Evolutionary conservation across 495 filamentous ascomycete genomes (phyloP).

Genomic region (Annulohypoxylon moriforme): DNA sequence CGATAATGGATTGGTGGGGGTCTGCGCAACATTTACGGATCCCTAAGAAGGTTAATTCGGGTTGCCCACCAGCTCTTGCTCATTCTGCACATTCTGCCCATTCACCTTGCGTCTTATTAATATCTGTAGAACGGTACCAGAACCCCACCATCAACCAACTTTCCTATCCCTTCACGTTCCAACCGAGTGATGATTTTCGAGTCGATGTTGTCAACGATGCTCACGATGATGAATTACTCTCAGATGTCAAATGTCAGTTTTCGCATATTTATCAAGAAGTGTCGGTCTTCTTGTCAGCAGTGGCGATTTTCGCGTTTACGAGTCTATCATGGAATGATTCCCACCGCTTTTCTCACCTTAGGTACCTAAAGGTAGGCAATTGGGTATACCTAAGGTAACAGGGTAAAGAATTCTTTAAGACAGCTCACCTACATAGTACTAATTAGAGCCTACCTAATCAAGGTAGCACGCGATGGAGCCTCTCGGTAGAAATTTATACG

Average conservation of each 20-base stretch:
- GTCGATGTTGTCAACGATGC: slow-evolving; percentile 17
- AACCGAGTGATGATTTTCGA: slow-evolving; percentile 3
- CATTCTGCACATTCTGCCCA: background rate
- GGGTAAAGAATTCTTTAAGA: background rate
- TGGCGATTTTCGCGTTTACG: background rate
- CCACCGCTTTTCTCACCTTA: background rate
- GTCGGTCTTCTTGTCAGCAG: background rate
- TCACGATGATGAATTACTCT: slow-evolving; percentile 26
- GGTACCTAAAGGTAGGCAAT: background rate
- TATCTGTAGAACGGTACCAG: slow-evolving; percentile 5
- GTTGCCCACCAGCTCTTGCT: background rate
- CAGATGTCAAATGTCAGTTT: background rate
- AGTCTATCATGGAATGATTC: background rate
- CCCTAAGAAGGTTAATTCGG: background rate
- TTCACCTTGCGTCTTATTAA: slow-evolving; percentile 22
- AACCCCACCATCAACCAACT: slow-evolving; percentile 23
- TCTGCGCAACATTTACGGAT: slow-evolving; percentile 34
- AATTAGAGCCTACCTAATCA: slow-evolving; percentile 17
- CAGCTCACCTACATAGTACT: background rate
- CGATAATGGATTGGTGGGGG: slow-evolving; percentile 22
- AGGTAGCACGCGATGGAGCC: slow-evolving; percentile 24
- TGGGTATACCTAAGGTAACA: background rate
- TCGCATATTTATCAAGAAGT: background rate
- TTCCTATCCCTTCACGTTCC: background rate
- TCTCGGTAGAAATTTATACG: slow-evolving; percentile 8